phyloP scores from a whole-genome alignment of 345 rosid genomes.

The Microcos paniculata region DNA sequence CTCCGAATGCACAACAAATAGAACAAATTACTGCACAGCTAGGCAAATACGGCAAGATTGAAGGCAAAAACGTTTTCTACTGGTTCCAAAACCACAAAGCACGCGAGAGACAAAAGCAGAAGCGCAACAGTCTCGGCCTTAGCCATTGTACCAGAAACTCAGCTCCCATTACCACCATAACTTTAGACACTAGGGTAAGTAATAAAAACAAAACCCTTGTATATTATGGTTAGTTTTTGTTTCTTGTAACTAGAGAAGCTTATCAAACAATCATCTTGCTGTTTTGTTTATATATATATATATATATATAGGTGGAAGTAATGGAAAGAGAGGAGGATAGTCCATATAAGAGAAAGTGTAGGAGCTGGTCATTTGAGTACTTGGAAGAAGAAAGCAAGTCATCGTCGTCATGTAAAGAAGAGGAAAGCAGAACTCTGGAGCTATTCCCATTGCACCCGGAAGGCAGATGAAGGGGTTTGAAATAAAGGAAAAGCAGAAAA shows the following conservation, averaged over 20 bases:
- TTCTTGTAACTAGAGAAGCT: not conserved
- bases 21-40: conserved; percentile 85
- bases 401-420: conserved; percentile 34
- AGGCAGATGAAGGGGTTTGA: conserved; percentile 47
- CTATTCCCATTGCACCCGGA: conserved; percentile 97
- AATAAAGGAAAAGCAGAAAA: not conserved
- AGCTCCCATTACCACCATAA: conserved; percentile 31
- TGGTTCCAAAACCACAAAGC: conserved; percentile 99
- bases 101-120: conserved; percentile 94
- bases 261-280: no score
- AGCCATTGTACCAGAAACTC: conserved; percentile 47
- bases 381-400: conserved; percentile 50
- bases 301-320: conserved; percentile 33
- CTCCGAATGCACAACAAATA: conserved; percentile 93
- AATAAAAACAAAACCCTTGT: not conserved
- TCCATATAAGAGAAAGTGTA: conserved; percentile 84
- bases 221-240: not conserved
- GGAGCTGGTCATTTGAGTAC: conserved; percentile 77
- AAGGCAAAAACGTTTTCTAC: conserved; percentile 96
- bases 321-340: conserved; percentile 40
- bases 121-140: conserved; percentile 68
- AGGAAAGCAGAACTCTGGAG: conserved; percentile 75
- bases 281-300: not conserved
- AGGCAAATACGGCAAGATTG: conserved; percentile 84
- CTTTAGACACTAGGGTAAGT: conserved; percentile 52